Evolutionary conservation across 345 rosid genomes (phyloP).

Genomic region (Lepidium didymum): DNA sequence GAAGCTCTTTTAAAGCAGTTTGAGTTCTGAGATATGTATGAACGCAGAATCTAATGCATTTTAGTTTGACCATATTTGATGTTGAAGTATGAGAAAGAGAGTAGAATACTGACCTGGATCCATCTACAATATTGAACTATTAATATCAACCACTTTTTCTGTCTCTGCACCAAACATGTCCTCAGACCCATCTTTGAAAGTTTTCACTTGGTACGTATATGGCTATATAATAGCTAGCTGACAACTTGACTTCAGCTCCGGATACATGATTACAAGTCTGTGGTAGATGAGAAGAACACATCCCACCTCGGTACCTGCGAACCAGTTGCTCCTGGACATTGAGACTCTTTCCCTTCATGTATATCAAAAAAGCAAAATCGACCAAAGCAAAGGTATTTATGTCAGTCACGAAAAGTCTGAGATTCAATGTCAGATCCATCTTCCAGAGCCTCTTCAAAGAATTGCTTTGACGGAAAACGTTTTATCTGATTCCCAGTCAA

Average conservation of each 20-base stretch:
- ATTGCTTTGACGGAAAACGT: slow-evolving; percentile 82
- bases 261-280: slow-evolving; percentile 64
- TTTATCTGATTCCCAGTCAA: slow-evolving; percentile 49
- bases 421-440: slow-evolving; percentile 64
- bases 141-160: slow-evolving; percentile 64
- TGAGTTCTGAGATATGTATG: neutral
- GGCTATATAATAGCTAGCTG: slow-evolving; percentile 90
- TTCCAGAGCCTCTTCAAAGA: slow-evolving; percentile 66
- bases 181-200: slow-evolving; percentile 61
- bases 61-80: neutral
- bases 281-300: slow-evolving; percentile 75
- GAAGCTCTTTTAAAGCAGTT: neutral
- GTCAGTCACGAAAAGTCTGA: slow-evolving; percentile 80
- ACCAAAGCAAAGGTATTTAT: slow-evolving; percentile 65
- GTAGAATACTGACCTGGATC: slow-evolving; percentile 66
- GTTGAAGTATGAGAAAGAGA: neutral
- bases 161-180: slow-evolving; percentile 76
- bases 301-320: slow-evolving; percentile 80
- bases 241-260: slow-evolving; percentile 78
- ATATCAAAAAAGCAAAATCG: slow-evolving; percentile 90
- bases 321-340: slow-evolving; percentile 80
- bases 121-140: slow-evolving; percentile 55
- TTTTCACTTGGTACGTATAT: slow-evolving; percentile 85
- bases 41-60: neutral
- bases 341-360: slow-evolving; percentile 78